phyloP scores from a whole-genome alignment of 352 stramenopile genomes.

The Pythium phragmiticola region DNA sequence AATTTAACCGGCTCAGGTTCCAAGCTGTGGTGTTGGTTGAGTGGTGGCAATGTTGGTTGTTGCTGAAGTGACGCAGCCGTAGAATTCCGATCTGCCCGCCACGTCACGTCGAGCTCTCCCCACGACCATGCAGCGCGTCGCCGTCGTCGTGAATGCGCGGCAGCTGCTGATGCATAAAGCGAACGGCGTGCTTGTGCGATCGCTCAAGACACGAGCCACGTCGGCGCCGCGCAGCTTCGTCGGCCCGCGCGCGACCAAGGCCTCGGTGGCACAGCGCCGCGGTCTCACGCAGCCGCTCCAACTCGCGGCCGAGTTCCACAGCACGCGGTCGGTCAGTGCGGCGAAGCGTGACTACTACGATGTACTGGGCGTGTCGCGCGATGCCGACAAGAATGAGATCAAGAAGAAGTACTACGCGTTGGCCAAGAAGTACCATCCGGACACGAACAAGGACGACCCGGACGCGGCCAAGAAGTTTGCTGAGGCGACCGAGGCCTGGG shows the following conservation, averaged over 20 bases:
- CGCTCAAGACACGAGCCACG: conserved; percentile 19
- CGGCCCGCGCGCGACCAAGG: not conserved
- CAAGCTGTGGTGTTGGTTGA: conserved; percentile 16
- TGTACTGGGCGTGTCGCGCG: conserved; percentile 87
- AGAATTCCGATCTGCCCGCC: conserved; percentile 23
- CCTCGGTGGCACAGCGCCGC: conserved; percentile 1
- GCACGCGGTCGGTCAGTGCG: conserved; percentile 48
- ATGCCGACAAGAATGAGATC: conserved; percentile 94
- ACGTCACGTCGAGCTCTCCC: not conserved
- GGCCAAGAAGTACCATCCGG: conserved; percentile 97
- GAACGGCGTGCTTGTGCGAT: conserved; percentile 16
- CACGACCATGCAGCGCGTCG: conserved; percentile 18
- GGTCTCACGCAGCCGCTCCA: conserved; percentile 12
- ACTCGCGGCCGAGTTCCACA: conserved; percentile 53
- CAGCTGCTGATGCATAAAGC: conserved; percentile 24
- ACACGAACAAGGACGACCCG: conserved; percentile 95
- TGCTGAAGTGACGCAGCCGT: conserved; percentile 25
- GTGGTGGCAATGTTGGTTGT: conserved; percentile 23
- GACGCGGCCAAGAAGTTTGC: conserved; percentile 91
- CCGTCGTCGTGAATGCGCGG: conserved; percentile 17
- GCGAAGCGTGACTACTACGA: conserved; percentile 97
- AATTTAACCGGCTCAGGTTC: not conserved
- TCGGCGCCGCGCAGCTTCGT: conserved; percentile 1
- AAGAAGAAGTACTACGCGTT: conserved; percentile 98
- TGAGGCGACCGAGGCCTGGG: conserved; percentile 92